A percentile compares a stretch with the other conserved stretches of the same genome.
These are phyloP conservation scores for Talaromyces borbonicus DNA, from an alignment of 495 filamentous ascomycete species.

Conservation along the genomic window DNA sequence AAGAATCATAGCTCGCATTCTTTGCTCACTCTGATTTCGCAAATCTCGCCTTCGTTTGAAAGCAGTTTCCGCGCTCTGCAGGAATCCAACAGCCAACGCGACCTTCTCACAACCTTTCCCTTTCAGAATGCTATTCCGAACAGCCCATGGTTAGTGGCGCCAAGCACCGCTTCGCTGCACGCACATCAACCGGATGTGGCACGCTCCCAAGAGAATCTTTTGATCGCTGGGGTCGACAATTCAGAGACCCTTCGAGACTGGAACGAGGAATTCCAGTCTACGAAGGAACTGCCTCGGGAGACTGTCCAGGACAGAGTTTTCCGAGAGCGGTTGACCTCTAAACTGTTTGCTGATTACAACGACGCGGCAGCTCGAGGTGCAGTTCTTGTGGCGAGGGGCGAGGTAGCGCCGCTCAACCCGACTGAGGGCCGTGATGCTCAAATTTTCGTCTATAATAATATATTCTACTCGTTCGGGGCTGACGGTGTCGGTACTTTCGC, in stretches of 20 bases:
- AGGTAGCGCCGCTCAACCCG: constrained; percentile 93
- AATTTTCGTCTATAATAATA: constrained; percentile 99
- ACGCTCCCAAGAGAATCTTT: constrained; percentile 84
- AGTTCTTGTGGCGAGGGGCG: constrained; percentile 85
- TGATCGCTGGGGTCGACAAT: constrained; percentile 83
- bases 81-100: constrained; percentile 69
- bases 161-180: constrained; percentile 47
- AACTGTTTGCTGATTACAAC: constrained; percentile 95
- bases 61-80: constrained; percentile 63
- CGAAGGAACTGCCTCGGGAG: constrained; percentile 84
- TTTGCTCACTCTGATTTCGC: constrained; percentile 65
- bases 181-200: constrained; percentile 75
- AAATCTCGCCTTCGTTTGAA: constrained; percentile 75
- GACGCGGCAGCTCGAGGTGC: constrained; percentile 90
- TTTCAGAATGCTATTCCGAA: constrained; percentile 88
- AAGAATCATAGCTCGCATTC: constrained; percentile 74
- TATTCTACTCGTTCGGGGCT: constrained; percentile 97
- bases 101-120: constrained; percentile 86
- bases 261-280: constrained; percentile 99
- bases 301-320: constrained; percentile 94
- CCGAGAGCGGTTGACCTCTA: constrained; percentile 84
- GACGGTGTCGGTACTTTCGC: constrained; percentile 97
- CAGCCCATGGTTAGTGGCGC: constrained; percentile 83
- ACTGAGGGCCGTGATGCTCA: constrained; percentile 88
- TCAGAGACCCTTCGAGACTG: constrained; percentile 92